Percentiles rank a stretch among this genome's conserved stretches.
phyloP scores from a whole-genome alignment of 345 rosid genomes.

The Euphorbia peplus region DNA sequence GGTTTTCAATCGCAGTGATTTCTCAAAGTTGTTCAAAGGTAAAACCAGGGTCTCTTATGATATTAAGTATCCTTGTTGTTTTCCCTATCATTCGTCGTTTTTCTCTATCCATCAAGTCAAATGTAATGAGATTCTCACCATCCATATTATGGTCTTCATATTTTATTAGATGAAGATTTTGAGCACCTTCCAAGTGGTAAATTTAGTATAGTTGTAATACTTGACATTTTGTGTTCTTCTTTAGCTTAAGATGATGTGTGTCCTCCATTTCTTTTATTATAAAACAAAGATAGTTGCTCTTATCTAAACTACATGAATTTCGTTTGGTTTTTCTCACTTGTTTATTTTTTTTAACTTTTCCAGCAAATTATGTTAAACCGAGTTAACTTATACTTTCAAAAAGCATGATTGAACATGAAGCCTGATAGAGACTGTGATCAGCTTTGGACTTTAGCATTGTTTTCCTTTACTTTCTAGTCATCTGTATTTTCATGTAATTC shows the following conservation, averaged over 20 bases:
- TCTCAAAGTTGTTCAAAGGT: background rate
- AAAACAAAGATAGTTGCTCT: background rate
- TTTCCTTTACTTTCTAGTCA: too few relatives aligned
- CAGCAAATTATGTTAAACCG: background rate
- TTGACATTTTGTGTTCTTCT: background rate
- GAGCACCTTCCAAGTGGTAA: background rate
- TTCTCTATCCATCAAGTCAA: background rate
- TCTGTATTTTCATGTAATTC: too few relatives aligned
- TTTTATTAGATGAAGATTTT: background rate
- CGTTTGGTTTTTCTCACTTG: background rate
- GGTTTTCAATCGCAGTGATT: background rate
- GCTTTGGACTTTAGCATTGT: too few relatives aligned
- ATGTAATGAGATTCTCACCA: background rate
- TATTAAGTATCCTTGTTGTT: slow-evolving; percentile 3
- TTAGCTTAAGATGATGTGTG: background rate
- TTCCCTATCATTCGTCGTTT: too few relatives aligned
- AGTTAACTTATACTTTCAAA: background rate
- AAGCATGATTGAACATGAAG: background rate
- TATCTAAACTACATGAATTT: too few relatives aligned
- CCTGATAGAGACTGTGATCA: too few relatives aligned
- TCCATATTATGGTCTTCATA: background rate
- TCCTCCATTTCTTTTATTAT: background rate
- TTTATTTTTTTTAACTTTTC: background rate
- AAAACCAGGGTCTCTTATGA: background rate
- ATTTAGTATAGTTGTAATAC: background rate